Evolutionary conservation across 495 filamentous ascomycete species (phyloP).

Genomic region (Neurospora sp.): DNA sequence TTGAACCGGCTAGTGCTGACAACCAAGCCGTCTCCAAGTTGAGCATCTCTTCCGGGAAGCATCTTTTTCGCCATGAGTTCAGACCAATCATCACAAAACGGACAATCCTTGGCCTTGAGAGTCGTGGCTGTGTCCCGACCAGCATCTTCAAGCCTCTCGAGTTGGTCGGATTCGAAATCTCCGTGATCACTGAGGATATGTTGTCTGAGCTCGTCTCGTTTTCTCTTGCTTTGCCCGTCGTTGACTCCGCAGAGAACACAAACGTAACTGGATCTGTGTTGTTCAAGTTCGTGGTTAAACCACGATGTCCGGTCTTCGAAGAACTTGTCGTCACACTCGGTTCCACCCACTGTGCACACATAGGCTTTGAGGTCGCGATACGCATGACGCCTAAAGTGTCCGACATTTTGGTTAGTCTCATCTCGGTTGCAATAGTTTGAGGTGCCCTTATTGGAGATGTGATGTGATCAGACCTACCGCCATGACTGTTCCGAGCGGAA

Average conservation of each 20-base stretch:
- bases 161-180: neutral
- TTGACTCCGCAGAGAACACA: constrained; percentile 14
- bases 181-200: neutral
- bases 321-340: constrained; percentile 12
- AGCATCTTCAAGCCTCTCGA: neutral
- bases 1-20: constrained; percentile 7
- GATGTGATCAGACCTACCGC: constrained; percentile 3
- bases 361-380: constrained; percentile 27
- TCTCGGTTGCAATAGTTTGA: neutral
- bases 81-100: constrained; percentile 8
- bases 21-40: neutral
- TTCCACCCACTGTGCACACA: constrained; percentile 19
- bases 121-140: neutral
- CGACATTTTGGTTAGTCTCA: neutral
- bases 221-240: neutral
- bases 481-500: constrained; percentile 10
- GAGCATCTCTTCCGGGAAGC: rapidly evolving
- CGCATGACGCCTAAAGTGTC: constrained; percentile 13
- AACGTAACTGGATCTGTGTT: constrained; percentile 15
- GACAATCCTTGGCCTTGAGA: constrained; percentile 2
- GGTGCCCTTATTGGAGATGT: neutral
- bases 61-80: neutral
- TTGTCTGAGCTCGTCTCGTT: neutral
- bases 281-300: constrained; percentile 24
- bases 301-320: constrained; percentile 21